These are phyloP conservation scores for Rossbeevera mucosa DNA, from an alignment of 768 basidiomycete species.

Conservation along the genomic window DNA sequence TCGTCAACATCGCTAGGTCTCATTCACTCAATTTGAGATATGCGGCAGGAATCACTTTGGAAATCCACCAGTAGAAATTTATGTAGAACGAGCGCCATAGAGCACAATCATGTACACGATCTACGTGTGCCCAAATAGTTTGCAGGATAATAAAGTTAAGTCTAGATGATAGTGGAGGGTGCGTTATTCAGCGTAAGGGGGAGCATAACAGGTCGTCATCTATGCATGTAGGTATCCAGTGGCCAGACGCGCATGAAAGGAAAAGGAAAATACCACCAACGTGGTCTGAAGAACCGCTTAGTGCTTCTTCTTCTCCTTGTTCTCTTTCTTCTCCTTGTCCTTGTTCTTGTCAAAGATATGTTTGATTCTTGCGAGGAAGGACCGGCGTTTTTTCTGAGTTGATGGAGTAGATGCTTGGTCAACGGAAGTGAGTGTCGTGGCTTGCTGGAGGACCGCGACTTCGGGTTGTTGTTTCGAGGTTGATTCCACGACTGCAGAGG, in stretches of 20 bases:
- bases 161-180: constrained; percentile 12
- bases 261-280: not conserved
- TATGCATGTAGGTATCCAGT: constrained; percentile 3
- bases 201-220: constrained; percentile 18
- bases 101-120: constrained; percentile 15
- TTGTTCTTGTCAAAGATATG: constrained; percentile 50
- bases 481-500: not conserved
- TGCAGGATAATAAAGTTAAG: constrained; percentile 17
- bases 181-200: constrained; percentile 12
- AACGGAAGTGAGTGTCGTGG: constrained; percentile 1
- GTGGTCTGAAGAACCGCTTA: not conserved
- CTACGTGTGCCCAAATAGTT: constrained; percentile 10
- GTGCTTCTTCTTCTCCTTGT: constrained; percentile 12
- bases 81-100: constrained; percentile 2
- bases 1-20: not conserved
- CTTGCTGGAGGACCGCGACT: not conserved
- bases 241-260: not conserved
- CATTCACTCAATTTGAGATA: constrained; percentile 1
- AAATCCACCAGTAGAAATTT: constrained; percentile 31
- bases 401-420: constrained; percentile 21
- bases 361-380: constrained; percentile 52
- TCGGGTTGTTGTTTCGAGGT: not conserved
- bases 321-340: constrained; percentile 37
- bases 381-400: constrained; percentile 46
- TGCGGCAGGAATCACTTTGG: constrained; percentile 41